Evolutionary conservation across 768 basidiomycete species (phyloP).

Genomic region (Phlegmacium glaucopus): DNA sequence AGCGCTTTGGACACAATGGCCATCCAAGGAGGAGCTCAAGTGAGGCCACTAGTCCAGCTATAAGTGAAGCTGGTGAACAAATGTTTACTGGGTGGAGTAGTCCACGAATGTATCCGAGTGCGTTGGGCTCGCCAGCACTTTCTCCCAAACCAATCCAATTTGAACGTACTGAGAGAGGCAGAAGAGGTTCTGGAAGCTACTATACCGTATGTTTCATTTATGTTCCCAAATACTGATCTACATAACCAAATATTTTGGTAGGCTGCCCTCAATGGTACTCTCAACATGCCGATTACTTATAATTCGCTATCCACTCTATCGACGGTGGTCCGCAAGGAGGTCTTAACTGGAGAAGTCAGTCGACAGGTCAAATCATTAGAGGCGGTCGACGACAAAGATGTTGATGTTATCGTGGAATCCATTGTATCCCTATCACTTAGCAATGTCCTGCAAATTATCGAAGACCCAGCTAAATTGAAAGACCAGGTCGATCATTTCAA

Average conservation of each 20-base stretch:
- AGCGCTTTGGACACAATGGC: conserved; percentile 75
- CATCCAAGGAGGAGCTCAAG: conserved; percentile 73
- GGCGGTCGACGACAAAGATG: conserved; percentile 48
- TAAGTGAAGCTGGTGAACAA: conserved; percentile 72
- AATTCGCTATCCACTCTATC: conserved; percentile 80
- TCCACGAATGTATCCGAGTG: conserved; percentile 53
- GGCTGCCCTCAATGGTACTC: conserved; percentile 79
- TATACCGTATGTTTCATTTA: conserved; percentile 55
- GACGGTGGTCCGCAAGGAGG: conserved; percentile 84
- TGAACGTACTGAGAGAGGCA: conserved; percentile 61
- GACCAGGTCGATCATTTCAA: conserved; percentile 54
- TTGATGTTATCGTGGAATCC: conserved; percentile 67
- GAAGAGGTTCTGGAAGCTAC: conserved; percentile 84
- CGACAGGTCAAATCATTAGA: conserved; percentile 64
- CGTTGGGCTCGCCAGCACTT: conserved; percentile 41
- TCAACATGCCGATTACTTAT: conserved; percentile 83
- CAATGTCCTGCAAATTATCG: conserved; percentile 74
- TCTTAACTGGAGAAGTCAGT: conserved; percentile 78
- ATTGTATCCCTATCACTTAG: conserved; percentile 68
- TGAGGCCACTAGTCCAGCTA: conserved; percentile 82
- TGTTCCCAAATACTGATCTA: not conserved
- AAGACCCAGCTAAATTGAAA: conserved; percentile 62
- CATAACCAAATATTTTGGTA: conserved; percentile 22
- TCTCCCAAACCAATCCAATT: conserved; percentile 49
- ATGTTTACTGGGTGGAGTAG: conserved; percentile 72